Evolutionary conservation across 1,284 basidiomycete species (phyloP), one percentile per base, ranked within the genome.

Genomic region (Vanrija pseudolonga): DNA sequence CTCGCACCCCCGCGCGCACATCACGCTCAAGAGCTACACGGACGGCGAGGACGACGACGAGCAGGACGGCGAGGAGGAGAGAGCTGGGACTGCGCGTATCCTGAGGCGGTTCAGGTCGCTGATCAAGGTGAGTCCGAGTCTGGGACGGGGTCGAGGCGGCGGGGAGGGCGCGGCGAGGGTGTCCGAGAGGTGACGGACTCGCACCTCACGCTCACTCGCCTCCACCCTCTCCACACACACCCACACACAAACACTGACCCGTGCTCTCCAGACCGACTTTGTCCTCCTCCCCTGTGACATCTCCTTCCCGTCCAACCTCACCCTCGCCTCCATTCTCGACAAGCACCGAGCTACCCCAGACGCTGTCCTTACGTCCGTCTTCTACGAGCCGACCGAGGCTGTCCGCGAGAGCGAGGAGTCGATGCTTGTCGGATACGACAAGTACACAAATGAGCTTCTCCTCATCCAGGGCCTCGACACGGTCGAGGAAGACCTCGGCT

Each of bases 281-380:
- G 82, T 96, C 40, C 74, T 97, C n/a, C 81, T 95, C 1, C 88
- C 93, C 2, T 95, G 91, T 72, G 93, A 97, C 74, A 87, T 96
- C 51, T 81, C 92, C 18, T 85, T 91, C 11, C 87, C 90, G 0
- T 79, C 85, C 0, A 77, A 82, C 0, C 80, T 95, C 23, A 80
- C 87, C 6, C 81, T 97, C 19, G 81, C 82, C 26, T 79, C 77
- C 0, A 76, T 96, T 0, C 78, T 96, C 36, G 86, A 96, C 75
- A 86, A 85, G 66, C 94, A 94, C 73, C 83, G 93, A 83, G 89
- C 71, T 72, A 81, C 37, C 80, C 87, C 71, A 81, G 84, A 51
- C 78, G 73, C 86, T 2, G 83, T 95, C 46, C 82, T 86, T 1
- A 91, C 89, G 0, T 80, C 85, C 1, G 86, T 89, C 57, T 90